Evolutionary conservation across 2,329 filamentous ascomycete genomes (phyloP), one percentile per base, ranked within the genome.

Genomic region (Lachnellula hyalina): DNA sequence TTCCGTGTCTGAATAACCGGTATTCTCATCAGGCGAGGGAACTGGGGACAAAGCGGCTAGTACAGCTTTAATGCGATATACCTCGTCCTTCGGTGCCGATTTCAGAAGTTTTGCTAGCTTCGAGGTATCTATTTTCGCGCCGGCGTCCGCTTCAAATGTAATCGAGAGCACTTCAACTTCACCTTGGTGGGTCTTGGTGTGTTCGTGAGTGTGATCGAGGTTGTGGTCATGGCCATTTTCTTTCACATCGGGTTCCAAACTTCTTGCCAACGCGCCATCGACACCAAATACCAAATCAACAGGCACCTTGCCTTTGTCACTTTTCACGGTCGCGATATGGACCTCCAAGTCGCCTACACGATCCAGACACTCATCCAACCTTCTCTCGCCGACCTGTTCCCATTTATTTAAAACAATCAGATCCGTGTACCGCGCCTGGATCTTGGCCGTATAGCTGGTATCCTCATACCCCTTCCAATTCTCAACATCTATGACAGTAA

Each of bases 151-250:
- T 51, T 77, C 77, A 50, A 96, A 73, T 6, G 86, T 84, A n/a
- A 96, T 77, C 2, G 89, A 95, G 1, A 97, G 75, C 2, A 96
- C 93, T 69, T 97, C 93, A 23, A 97, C 91, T 72, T 97, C 93
- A 35, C 77, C 82, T 59, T 87, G 86, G 72, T 96, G 93, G 4
- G 66, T 72, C 60, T 83, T 77, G 5, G 68, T 54, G 32, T 69
- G 57, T 0, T 54, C 59, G 45, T 77, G 21, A 71, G 42, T 54
- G 44, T 86, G 85, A 71, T 96, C 90, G 4, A 86, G 85, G 71
- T 96, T 90, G 4, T 67, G 71, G 58, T 81, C 70, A 59, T 81
- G 75, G 2, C 72, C 66, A 52, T 70, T 47, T 7, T 47, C 56
- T 46, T 56, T 32, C 8, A 64, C 48, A 14, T 67, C 73, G 42